Conservation (phyloP, 225 moss, liverwort and hornwort species). For the Rhytidiadelphus loreus region DNA sequence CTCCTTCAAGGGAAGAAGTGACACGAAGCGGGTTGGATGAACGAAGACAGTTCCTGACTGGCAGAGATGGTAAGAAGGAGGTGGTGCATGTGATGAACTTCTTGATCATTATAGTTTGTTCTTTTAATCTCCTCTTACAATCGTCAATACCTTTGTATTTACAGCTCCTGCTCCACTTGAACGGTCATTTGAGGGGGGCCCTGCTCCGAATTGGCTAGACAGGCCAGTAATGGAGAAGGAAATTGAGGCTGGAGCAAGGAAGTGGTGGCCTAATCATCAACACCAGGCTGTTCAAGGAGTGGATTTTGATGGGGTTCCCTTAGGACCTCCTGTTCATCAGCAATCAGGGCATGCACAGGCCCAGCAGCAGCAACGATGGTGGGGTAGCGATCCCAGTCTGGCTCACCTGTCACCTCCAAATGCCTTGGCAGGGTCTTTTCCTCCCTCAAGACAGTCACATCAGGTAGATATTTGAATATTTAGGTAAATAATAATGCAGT, state of each 20-base stretch:
- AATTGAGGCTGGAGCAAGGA: conserved; percentile 51
- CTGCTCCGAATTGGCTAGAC: conserved; percentile 53
- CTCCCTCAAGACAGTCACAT: conserved; percentile 26
- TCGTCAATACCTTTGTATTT: background rate
- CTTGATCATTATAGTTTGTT: background rate
- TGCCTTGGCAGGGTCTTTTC: conserved; percentile 26
- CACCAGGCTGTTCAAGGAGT: conserved; percentile 35
- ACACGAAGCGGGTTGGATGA: conserved; percentile 28
- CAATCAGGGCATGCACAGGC: conserved; percentile 35
- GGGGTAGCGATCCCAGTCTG: conserved; percentile 51
- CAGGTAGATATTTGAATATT: conserved; percentile 6
- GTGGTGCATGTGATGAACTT: background rate
- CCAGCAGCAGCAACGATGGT: conserved; percentile 58
- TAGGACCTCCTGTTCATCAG: conserved; percentile 36
- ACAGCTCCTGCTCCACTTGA: conserved; percentile 16
- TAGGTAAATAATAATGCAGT: background rate
- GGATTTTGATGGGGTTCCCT: conserved; percentile 41
- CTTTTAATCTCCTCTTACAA: background rate
- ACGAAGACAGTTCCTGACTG: conserved; percentile 17
- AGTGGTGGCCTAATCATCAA: conserved; percentile 67
- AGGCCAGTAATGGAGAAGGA: conserved; percentile 32
- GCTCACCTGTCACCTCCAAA: conserved; percentile 34
- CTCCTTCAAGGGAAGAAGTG: conserved; percentile 30
- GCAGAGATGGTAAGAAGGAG: conserved; percentile 26
- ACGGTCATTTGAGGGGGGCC: conserved; percentile 40